Conservation (phyloP, 176 grass and related monocot genomes). For the Sorghum bicolor region Sorghum_bicolor_NCBIv3 NC_012873.2:2832501-2833000, state of each 20-base stretch:
- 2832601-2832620: slow-evolving; percentile 81
- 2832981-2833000: neutral
- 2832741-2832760: slow-evolving; percentile 57
- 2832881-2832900: slow-evolving; percentile 69
- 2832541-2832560: slow-evolving; percentile 64
- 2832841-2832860: neutral
- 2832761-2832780: slow-evolving; percentile 76
- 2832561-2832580: slow-evolving; percentile 77
- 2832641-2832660: neutral
- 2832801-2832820: neutral
- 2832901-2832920: slow-evolving; percentile 86
- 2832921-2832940: slow-evolving; percentile 68
- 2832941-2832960: slow-evolving; percentile 76
- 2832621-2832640: slow-evolving; percentile 58
- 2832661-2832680: neutral
- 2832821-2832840: neutral
- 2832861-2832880: neutral
- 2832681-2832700: neutral
- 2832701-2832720: neutral
- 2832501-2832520: slow-evolving; percentile 4
- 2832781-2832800: neutral
- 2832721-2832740: slow-evolving; percentile 67
- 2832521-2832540: neutral
- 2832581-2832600: slow-evolving; percentile 72
- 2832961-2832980: neutral